Evolutionary conservation across 768 basidiomycete species (phyloP).

Genomic region (Lyophyllum decastes): DNA sequence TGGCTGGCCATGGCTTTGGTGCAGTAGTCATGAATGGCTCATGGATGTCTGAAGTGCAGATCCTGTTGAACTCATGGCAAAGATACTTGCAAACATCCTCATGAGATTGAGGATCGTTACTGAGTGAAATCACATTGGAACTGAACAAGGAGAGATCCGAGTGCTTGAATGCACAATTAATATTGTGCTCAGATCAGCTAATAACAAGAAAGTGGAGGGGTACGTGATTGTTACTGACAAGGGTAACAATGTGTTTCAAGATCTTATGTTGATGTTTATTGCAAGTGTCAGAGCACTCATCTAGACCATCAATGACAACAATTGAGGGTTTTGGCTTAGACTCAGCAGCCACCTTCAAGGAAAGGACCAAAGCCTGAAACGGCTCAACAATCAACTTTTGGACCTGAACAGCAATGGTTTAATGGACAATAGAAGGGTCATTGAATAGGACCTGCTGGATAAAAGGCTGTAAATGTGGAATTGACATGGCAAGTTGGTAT

Average conservation of each 20-base stretch:
- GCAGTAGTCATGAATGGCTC: neutral
- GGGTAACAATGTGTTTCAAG: neutral
- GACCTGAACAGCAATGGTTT: neutral
- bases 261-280: neutral
- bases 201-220: slow-evolving; percentile 10
- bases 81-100: slow-evolving; percentile 5
- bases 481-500: neutral
- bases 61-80: slow-evolving; percentile 1
- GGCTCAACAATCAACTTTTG: neutral
- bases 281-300: neutral
- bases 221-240: neutral
- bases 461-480: neutral
- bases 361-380: neutral
- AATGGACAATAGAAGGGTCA: neutral
- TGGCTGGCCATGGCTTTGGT: slow-evolving; percentile 3
- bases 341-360: neutral
- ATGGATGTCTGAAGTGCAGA: neutral
- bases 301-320: too few relatives aligned
- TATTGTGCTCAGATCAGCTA: slow-evolving; percentile 3
- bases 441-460: neutral
- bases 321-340: neutral
- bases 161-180: neutral
- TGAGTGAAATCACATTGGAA: neutral
- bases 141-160: neutral
- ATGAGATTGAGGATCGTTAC: neutral